Conservation (phyloP, 2,329 filamentous ascomycete genomes). For the Scytalidium lignicola region DNA sequence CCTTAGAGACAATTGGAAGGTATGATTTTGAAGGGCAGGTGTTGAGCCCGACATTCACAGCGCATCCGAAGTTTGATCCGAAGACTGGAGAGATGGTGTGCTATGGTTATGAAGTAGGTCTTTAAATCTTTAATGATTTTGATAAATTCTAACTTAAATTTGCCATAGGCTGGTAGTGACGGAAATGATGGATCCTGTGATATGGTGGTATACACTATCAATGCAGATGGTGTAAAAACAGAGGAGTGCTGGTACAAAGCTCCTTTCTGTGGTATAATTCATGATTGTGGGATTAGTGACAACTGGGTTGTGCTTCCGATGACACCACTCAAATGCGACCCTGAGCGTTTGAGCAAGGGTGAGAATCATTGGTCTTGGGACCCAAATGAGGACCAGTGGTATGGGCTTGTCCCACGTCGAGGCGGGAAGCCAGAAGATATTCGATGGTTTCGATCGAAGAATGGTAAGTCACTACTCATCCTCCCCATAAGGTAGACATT, state of each 20-base stretch:
- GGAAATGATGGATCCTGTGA: too few species aligned
- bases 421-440: slow-evolving; percentile 34
- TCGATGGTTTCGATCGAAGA: too few species aligned
- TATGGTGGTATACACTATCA: slow-evolving; percentile 42
- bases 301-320: slow-evolving; percentile 44
- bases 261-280: slow-evolving; percentile 48
- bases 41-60: slow-evolving; percentile 40
- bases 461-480: not conserved
- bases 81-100: slow-evolving; percentile 45
- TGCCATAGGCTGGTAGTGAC: too few species aligned
- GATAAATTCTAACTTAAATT: too few species aligned
- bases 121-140: too few species aligned
- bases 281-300: slow-evolving; percentile 42
- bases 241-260: slow-evolving; percentile 45
- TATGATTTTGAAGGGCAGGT: slow-evolving; percentile 46
- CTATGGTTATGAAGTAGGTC: slow-evolving; percentile 48
- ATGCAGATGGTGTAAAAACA: slow-evolving; percentile 36
- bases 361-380: slow-evolving; percentile 49
- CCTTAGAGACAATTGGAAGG: slow-evolving; percentile 41
- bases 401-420: slow-evolving; percentile 46
- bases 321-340: slow-evolving; percentile 41
- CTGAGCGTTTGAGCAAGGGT: slow-evolving; percentile 38
- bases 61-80: slow-evolving; percentile 47
- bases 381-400: slow-evolving; percentile 49
- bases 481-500: too few species aligned